phyloP scores from a whole-genome alignment of 2,329 filamentous ascomycete genomes.

The Diaporthe batatas region DNA sequence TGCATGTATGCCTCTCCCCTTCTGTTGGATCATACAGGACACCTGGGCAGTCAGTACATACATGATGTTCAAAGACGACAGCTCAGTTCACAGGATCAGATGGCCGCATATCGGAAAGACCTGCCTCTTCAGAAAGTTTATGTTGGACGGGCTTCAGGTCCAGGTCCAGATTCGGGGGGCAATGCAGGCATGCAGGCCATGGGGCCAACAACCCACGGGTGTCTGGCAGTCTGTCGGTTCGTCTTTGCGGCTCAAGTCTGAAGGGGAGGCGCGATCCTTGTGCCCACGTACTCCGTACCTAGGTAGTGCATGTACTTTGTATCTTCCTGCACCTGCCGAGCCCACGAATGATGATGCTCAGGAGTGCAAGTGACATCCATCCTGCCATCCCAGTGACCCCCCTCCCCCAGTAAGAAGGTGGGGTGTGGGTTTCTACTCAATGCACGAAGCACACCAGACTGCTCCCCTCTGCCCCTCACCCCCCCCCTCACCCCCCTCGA shows the following conservation, averaged over 20 bases:
- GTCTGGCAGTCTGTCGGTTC: neutral
- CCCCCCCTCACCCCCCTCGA: neutral
- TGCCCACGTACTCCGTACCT: constrained; percentile 10
- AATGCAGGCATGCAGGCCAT: constrained; percentile 7
- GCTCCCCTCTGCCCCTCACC: constrained; percentile 1
- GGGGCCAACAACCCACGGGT: constrained; percentile 7
- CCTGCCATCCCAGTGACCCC: neutral
- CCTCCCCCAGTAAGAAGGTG: neutral
- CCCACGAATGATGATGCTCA: neutral
- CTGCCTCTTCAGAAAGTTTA: neutral
- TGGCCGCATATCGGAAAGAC: neutral
- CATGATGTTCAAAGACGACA: neutral
- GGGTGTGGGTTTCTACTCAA: constrained; percentile 9
- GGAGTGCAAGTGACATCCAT: constrained; percentile 1
- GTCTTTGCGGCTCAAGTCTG: constrained; percentile 25
- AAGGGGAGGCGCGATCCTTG: constrained; percentile 27
- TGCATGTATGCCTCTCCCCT: neutral
- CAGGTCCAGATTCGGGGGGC: neutral
- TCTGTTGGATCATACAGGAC: neutral
- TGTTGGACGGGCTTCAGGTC: neutral
- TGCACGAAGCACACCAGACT: constrained; percentile 24
- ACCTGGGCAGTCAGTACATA: no score
- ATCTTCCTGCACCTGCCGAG: neutral
- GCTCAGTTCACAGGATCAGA: neutral
- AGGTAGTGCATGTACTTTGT: neutral